These are phyloP conservation scores for Glebionis coronaria DNA, from an alignment of 129 eudicot genomes.

Conservation along the genomic window DNA sequence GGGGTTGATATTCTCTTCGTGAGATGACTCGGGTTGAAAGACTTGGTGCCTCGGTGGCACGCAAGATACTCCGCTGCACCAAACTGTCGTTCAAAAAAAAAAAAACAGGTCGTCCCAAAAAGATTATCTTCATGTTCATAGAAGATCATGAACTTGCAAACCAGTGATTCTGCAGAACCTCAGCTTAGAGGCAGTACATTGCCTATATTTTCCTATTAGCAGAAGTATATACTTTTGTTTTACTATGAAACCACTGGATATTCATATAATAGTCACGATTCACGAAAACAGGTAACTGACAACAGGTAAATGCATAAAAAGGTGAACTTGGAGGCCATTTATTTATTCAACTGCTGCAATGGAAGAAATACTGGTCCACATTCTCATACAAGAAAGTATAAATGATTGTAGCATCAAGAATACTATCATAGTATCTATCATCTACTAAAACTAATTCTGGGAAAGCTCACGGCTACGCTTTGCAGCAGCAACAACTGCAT, in stretches of 20 bases:
- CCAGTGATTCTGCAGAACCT: not conserved
- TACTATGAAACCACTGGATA: not conserved
- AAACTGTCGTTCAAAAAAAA: too few species aligned
- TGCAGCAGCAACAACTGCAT: constrained; percentile 94
- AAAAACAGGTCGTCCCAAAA: not conserved
- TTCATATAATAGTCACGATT: not conserved
- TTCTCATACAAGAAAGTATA: too few species aligned
- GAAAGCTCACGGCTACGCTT: constrained; percentile 89
- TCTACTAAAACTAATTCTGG: constrained; percentile 30
- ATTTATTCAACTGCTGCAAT: constrained; percentile 6
- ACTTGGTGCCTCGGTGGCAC: too few species aligned
- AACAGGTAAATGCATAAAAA: not conserved
- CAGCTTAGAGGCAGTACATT: not conserved
- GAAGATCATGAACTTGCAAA: not conserved
- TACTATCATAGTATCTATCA: not conserved
- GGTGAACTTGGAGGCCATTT: not conserved
- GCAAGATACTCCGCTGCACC: too few species aligned
- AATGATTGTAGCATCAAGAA: constrained; percentile 2
- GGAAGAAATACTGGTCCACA: not conserved
- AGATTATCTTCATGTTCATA: not conserved
- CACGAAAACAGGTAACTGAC: not conserved
- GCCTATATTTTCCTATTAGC: not conserved
- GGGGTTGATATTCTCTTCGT: too few species aligned
- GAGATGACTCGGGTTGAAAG: too few species aligned
- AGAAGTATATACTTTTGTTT: not conserved